Conservation (phyloP, 345 rosid species). For the Pugionium dolabratum region DNA sequence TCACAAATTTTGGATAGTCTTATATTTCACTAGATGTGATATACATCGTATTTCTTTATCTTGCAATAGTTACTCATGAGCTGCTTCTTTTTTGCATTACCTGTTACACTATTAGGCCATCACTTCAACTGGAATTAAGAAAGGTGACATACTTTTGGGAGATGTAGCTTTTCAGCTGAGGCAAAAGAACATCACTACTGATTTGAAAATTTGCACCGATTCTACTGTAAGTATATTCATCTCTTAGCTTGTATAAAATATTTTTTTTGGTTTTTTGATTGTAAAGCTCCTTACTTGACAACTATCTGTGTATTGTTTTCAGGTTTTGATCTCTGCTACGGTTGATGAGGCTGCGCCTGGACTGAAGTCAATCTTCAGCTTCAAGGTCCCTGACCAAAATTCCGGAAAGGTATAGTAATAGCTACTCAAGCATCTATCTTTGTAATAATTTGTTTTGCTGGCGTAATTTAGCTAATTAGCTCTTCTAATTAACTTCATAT, state of each 20-base stretch:
- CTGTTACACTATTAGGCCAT: conserved; percentile 52
- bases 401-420: conserved; percentile 73
- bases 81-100: not conserved
- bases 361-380: conserved; percentile 75
- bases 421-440: not conserved
- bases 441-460: not conserved
- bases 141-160: conserved; percentile 72
- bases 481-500: not conserved
- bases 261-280: conserved; percentile 2
- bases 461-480: too few relatives aligned
- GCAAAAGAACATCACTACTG: conserved; percentile 83
- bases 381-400: conserved; percentile 85
- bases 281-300: not conserved
- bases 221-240: conserved; percentile 59
- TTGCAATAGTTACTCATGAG: not conserved
- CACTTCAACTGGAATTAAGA: conserved; percentile 73
- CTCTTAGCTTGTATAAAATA: not conserved
- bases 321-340: conserved; percentile 79
- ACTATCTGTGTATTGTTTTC: conserved; percentile 25
- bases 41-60: not conserved
- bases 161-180: conserved; percentile 79
- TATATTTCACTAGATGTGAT: not conserved
- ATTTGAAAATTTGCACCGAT: conserved; percentile 73
- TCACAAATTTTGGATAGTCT: not conserved
- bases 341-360: conserved; percentile 93